Evolutionary conservation across 2,329 filamentous ascomycete species (phyloP), one percentile per base, ranked within the genome.

Genomic region (Alternaria brassicae): DNA sequence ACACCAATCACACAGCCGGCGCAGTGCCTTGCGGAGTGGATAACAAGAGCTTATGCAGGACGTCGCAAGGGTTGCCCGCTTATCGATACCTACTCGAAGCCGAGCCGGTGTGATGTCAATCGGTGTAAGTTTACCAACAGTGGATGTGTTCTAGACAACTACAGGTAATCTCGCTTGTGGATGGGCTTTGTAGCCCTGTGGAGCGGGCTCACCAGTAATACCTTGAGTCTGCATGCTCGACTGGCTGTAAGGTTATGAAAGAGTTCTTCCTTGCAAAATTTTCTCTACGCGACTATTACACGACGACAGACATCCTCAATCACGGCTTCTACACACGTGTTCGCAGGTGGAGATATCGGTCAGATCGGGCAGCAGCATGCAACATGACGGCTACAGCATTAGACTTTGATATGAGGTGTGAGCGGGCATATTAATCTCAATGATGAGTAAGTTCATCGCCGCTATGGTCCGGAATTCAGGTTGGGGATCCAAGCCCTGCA

Each of bases 41-140:
- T 9, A 25, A 45, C 28, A 41, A 50, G 34, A 42, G 19, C 27
- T 53, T 44, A 49, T 49, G 54, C 58, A 54, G 23, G 19, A 30
- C 25, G 19, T 47, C 17, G 47, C 48, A 53, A 53, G 59, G 49
- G 45, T 54, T 10, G 42, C 34, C 25, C 15, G 28, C 50, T 62
- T 62, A 60, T 62, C 60, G 60, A 62, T 60, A 62, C 52, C 37
- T 60, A 60, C 41, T 44, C 42, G 32, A 30, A 48, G 36, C 52
- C 30, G 30, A 28, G 32, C 25, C 23, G 47, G 37, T 49, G 41
- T 56, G 53, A 60, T 53, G 56, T 60, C 56, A 62, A 32, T 28
- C 21, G n/a, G 45, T 51, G 40, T 50, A 56, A 27, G 39, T 44
- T 27, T 45, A 21, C 45, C 45, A 30, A 19, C 40, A 44, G 44